phyloP scores from a whole-genome alignment of 140 eudicot species.

The Anethum foeniculum region DNA sequence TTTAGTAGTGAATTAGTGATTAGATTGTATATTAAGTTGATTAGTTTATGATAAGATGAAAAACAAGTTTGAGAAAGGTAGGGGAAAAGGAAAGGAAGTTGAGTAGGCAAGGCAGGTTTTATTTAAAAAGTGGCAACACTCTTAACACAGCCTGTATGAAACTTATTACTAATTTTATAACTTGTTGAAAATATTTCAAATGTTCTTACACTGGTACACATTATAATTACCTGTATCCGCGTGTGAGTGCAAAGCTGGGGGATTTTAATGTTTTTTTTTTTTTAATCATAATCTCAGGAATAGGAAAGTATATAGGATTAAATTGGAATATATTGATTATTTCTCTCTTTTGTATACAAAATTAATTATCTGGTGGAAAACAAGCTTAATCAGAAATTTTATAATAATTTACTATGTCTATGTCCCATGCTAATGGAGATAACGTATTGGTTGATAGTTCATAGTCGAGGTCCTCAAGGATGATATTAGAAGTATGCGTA shows the following conservation, averaged over 20 bases:
- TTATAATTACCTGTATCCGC: not conserved
- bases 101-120: not conserved
- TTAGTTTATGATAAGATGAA: not conserved
- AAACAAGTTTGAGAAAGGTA: not conserved
- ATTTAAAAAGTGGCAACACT: not conserved
- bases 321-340: not conserved
- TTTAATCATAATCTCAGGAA: not conserved
- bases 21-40: not conserved
- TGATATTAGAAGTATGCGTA: not conserved
- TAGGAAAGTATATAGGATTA: not conserved
- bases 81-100: constrained; percentile 1
- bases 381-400: not conserved
- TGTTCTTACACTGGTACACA: not conserved
- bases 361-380: not conserved
- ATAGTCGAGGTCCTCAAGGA: not conserved
- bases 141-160: not conserved
- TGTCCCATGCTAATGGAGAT: not conserved
- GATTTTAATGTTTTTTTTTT: not conserved
- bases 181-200: not conserved
- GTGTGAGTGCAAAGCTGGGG: not conserved
- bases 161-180: too few species aligned
- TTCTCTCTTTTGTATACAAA: not conserved
- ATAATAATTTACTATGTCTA: not conserved
- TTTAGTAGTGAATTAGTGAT: not conserved
- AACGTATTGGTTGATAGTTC: not conserved